Evolutionary conservation across 441 rosid species (phyloP), one percentile per base, ranked within the genome.

Genomic region (California macrophylla): DNA sequence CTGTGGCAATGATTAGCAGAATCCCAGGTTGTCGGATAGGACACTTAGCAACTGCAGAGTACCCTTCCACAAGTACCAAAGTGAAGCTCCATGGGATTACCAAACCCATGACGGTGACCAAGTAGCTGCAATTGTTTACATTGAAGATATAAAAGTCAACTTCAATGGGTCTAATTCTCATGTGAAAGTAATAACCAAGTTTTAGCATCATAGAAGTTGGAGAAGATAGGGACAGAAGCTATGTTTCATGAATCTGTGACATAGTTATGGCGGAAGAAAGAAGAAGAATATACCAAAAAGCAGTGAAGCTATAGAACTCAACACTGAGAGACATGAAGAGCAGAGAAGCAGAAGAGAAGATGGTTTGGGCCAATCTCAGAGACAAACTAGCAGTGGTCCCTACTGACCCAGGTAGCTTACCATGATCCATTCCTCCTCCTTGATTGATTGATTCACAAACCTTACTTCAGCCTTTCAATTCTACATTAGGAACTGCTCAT

Each of bases 241-340:
- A n/a, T 47, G 6, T n/a, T 47, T 47, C 56, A 47, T 15, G 18
- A 47, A 47, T 47, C 56, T 56, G 13, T n/a, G 25, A 58, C 38
- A 61, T 56, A 30, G 5, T 28, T 69, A 69, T 24, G 15, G 64
- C 66, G n/a, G 12, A 54, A 23, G 4, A 38, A 52, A 61, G 66
- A 61, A 56, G 56, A 47, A 47, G 4, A 2, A 47, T 4, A 24
- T 82, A 92, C 97, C 94, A 87, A 88, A 89, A 87, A 80, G 96
- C 84, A 63, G 97, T 88, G 84, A 85, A 88, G 82, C 87, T 84
- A 72, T 88, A 88, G 86, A 89, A 92, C 50, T 88, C 86, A 78
- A 79, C 90, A 69, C 89, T 96, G 23, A 87, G 21, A 66, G 94
- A 84, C 96, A 92, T 88, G 81, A 88, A 87, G 66, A 87, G 88